phyloP scores from a whole-genome alignment of 345 rosid genomes.

The Citrus maxima region DNA sequence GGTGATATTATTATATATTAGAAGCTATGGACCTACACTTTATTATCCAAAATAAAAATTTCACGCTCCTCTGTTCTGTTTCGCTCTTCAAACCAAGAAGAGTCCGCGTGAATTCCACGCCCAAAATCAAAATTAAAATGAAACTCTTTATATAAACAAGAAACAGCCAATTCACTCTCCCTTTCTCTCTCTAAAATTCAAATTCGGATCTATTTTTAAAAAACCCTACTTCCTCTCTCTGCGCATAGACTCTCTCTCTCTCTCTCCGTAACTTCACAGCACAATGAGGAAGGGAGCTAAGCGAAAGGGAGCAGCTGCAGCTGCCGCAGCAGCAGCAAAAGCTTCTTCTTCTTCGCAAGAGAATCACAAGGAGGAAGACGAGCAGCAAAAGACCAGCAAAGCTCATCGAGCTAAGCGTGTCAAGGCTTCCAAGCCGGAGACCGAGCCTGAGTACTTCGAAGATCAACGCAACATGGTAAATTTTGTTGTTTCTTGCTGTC shows the following conservation, averaged over 20 bases:
- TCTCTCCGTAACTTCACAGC: neutral
- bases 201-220: slow-evolving; percentile 20
- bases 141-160: neutral
- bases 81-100: neutral
- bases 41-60: no score
- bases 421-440: slow-evolving; percentile 44
- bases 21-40: no score
- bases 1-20: no score
- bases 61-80: neutral
- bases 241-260: neutral
- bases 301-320: slow-evolving; percentile 27
- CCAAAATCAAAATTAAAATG: neutral
- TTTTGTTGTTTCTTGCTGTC: neutral
- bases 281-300: slow-evolving; percentile 48
- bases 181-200: slow-evolving; percentile 22
- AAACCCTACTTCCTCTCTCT: slow-evolving; percentile 15
- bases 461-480: slow-evolving; percentile 82
- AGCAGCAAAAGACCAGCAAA: slow-evolving; percentile 20
- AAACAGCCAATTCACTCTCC: neutral
- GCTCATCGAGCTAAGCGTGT: slow-evolving; percentile 48
- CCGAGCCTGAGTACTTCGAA: slow-evolving; percentile 79
- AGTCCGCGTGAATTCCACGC: slow-evolving; percentile 13
- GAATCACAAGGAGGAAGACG: slow-evolving; percentile 1
- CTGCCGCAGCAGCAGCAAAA: slow-evolving; percentile 16
- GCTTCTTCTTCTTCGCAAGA: slow-evolving; percentile 21